phyloP scores from a whole-genome alignment of 1,284 basidiomycete genomes.

The Naganishia sp. region DNA sequence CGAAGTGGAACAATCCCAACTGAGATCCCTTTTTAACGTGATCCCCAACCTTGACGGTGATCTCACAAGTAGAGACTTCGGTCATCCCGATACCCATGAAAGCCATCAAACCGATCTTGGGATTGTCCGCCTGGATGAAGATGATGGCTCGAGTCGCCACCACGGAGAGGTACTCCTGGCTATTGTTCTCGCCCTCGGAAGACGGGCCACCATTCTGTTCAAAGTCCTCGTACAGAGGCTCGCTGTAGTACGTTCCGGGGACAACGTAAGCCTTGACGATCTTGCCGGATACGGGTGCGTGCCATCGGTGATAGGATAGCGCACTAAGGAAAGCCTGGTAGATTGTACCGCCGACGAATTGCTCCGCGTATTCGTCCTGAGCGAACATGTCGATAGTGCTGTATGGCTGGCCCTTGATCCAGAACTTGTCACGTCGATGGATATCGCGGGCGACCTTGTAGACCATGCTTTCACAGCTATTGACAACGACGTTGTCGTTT shows the following conservation, averaged over 20 bases:
- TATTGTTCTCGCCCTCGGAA: slow-evolving; percentile 43
- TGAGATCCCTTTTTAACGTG: slow-evolving; percentile 58
- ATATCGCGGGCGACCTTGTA: slow-evolving; percentile 53
- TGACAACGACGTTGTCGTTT: slow-evolving; percentile 54
- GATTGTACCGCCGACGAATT: slow-evolving; percentile 60
- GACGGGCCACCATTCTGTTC: slow-evolving; percentile 36
- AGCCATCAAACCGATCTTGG: slow-evolving; percentile 58
- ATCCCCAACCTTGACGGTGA: slow-evolving; percentile 49
- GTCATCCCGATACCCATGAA: slow-evolving; percentile 62
- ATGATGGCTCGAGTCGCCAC: slow-evolving; percentile 59
- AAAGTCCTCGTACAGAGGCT: slow-evolving; percentile 48
- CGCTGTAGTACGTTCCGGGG: slow-evolving; percentile 60
- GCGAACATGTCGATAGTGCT: slow-evolving; percentile 56
- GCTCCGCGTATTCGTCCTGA: slow-evolving; percentile 44
- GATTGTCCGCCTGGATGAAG: slow-evolving; percentile 60
- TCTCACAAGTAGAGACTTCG: slow-evolving; percentile 62
- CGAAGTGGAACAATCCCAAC: slow-evolving; percentile 61
- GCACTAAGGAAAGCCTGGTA: slow-evolving; percentile 62
- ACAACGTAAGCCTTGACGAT: slow-evolving; percentile 56
- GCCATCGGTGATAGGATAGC: slow-evolving; percentile 62
- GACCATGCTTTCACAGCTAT: slow-evolving; percentile 58
- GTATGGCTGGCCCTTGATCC: slow-evolving; percentile 59
- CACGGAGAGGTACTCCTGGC: slow-evolving; percentile 53
- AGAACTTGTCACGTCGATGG: slow-evolving; percentile 54
- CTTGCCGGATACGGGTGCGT: slow-evolving; percentile 59